Percentiles rank a stretch among this genome's conserved stretches.
Conservation (phyloP, 2,329 filamentous ascomycete genomes). For the Alternaria sp. region DNA sequence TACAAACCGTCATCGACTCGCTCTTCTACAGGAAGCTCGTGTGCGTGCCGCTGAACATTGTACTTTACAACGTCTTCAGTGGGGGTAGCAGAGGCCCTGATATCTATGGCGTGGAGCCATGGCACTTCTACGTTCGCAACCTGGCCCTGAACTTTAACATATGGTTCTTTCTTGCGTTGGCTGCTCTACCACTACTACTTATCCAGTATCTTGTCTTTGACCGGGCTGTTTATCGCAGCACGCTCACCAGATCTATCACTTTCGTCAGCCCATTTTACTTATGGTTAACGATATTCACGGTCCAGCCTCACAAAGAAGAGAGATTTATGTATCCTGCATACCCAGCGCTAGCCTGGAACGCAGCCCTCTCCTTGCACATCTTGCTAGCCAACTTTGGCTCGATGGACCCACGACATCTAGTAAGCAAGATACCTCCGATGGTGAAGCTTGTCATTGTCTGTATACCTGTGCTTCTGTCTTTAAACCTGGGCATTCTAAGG, state of each 20-base stretch:
- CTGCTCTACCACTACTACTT: constrained; percentile 77
- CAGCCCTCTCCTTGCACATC: constrained; percentile 84
- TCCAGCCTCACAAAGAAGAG: constrained; percentile 97
- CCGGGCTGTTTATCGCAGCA: constrained; percentile 70
- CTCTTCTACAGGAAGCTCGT: constrained; percentile 85
- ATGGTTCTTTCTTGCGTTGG: constrained; percentile 84
- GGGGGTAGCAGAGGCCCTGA: constrained; percentile 80
- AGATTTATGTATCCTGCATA: constrained; percentile 98
- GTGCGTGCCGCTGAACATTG: constrained; percentile 88
- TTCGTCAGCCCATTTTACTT: constrained; percentile 90
- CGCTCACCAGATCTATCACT: constrained; percentile 76
- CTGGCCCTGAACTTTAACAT: constrained; percentile 93
- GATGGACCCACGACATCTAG: constrained; percentile 70
- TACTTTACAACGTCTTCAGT: constrained; percentile 94
- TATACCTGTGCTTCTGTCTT: constrained; percentile 68
- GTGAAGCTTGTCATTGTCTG: constrained; percentile 74
- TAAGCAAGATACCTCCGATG: constrained; percentile 76
- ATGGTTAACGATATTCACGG: constrained; percentile 90
- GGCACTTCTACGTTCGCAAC: constrained; percentile 96
- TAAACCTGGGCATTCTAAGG: constrained; percentile 74
- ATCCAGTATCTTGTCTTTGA: constrained; percentile 73
- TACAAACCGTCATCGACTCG: constrained; percentile 77
- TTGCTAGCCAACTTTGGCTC: constrained; percentile 78
- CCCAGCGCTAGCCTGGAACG: constrained; percentile 88
- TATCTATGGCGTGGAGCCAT: constrained; percentile 94